Base-by-base conservation (phyloP, 352 stramenopile genomes). In the Phytophthora kernoviae region DNA sequence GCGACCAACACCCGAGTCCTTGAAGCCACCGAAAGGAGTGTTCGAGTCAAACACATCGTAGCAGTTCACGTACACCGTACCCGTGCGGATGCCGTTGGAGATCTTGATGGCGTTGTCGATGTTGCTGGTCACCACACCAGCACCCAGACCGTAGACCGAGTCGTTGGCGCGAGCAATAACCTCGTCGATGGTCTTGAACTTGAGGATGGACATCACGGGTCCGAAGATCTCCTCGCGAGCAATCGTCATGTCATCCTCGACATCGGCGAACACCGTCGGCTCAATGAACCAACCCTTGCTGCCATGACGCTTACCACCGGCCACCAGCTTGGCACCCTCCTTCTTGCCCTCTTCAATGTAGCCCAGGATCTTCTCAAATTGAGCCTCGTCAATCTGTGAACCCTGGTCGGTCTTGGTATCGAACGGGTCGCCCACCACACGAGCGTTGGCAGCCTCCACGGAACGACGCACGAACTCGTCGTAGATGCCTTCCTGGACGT, bases 51-150 rank as follows among this genome's bases (percentile, higher is more conserved):
- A 93, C 10, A 94, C 58, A 39, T 96, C 77, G 69, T 97, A 98
- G 70, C 81, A 96, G 78, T 98, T 99, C 10, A 98, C 81, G 61
- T 93, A 96, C 26, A 98, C 88, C 14, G 96, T 97, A 27, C 94
- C 94, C 52, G 80, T 79, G 50, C 96, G 83, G 11, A 99, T 72
- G 4, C 61, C 73, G 49, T 94, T 85, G 32, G 90, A 80, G 59
- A 98, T 83, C 46, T 87, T 77, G 62, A 96, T 87, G 4, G 81
- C 81, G 44, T 90, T 79, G 34, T 77, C 70, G 24, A 97, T 43
- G 68, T 96, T 88, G 48, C 79, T 73, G n/a, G 91, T 97, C 51
- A 89, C 96, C 40, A 98, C 87, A 14, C 83, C 88, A 1, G 81
- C 88, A 33, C 79, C 89, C 4, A 98, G 82, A 4, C 91, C 91